Evolutionary conservation across 2,329 filamentous ascomycete species (phyloP).

Genomic region (Cladosporium sp.): DNA sequence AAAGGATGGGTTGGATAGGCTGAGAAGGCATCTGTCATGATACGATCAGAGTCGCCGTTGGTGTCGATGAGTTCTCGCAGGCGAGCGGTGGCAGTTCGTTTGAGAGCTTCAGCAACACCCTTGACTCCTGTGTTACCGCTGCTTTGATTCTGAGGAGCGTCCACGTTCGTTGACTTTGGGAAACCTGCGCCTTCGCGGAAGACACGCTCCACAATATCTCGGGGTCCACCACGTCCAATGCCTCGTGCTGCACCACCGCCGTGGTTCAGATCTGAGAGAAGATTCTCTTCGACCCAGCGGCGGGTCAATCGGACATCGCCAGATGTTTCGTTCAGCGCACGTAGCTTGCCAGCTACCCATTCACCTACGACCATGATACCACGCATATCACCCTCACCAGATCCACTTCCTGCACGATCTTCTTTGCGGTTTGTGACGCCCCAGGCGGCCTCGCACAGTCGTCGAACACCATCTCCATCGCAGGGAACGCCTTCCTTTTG

Average conservation of each 20-base stretch:
- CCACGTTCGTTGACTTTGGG: constrained; percentile 54
- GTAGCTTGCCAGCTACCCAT: constrained; percentile 77
- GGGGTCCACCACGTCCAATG: constrained; percentile 69
- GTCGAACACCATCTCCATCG: constrained; percentile 84
- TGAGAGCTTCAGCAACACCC: constrained; percentile 71
- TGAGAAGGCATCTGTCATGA: constrained; percentile 80
- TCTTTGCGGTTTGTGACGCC: constrained; percentile 74
- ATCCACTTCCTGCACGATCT: constrained; percentile 53
- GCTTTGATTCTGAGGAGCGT: constrained; percentile 26
- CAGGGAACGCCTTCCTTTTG: constrained; percentile 85
- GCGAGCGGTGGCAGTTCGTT: constrained; percentile 71
- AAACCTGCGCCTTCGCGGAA: constrained; percentile 81
- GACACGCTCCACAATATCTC: constrained; percentile 75
- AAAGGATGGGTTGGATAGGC: constrained; percentile 85
- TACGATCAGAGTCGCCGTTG: constrained; percentile 74
- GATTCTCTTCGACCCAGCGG: constrained; percentile 74
- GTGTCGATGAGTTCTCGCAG: constrained; percentile 76
- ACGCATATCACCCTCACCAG: constrained; percentile 73
- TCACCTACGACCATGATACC: constrained; percentile 85
- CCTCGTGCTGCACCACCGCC: constrained; percentile 72
- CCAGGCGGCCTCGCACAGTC: constrained; percentile 81
- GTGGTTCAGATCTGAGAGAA: constrained; percentile 67
- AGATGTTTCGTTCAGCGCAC: constrained; percentile 43
- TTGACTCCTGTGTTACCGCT: constrained; percentile 42
- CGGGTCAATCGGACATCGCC: constrained; percentile 62